Evolutionary conservation across 768 basidiomycete genomes (phyloP).

Genomic region (Leucogyrophana mollusca): DNA sequence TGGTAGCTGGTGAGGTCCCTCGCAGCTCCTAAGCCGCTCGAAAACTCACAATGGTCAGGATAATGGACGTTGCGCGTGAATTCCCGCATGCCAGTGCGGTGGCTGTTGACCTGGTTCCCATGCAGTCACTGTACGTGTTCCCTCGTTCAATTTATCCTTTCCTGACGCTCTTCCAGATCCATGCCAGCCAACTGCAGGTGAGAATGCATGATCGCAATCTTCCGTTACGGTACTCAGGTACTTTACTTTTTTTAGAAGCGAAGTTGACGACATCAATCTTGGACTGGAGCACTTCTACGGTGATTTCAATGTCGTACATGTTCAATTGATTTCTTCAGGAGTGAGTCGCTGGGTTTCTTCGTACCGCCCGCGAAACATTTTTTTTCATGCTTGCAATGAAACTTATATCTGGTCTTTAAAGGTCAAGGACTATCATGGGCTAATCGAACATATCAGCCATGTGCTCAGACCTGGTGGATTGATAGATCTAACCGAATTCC

Average conservation of each 20-base stretch:
- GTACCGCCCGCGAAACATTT: conserved; percentile 1
- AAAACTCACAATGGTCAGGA: conserved; percentile 45
- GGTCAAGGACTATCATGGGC: conserved; percentile 65
- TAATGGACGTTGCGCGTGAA: conserved; percentile 69
- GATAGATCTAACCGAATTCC: conserved; percentile 65
- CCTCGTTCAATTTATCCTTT: conserved; percentile 11
- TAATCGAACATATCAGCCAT: conserved; percentile 66
- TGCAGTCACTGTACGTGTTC: conserved; percentile 63
- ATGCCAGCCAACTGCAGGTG: conserved; percentile 76
- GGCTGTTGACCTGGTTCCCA: conserved; percentile 78
- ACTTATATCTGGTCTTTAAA: conserved; percentile 27
- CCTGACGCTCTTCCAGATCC: conserved; percentile 36
- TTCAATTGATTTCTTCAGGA: conserved; percentile 69
- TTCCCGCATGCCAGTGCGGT: conserved; percentile 69
- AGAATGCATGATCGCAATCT: conserved; percentile 9
- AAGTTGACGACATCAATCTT: conserved; percentile 83
- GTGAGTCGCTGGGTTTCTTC: conserved; percentile 43
- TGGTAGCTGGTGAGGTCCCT: conserved; percentile 60
- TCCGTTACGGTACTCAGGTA: conserved; percentile 3
- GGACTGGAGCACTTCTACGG: conserved; percentile 82
- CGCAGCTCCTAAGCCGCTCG: background rate
- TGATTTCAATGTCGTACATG: conserved; percentile 74
- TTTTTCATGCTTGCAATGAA: conserved; percentile 9
- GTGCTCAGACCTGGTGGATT: conserved; percentile 72
- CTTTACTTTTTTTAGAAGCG: conserved; percentile 49